Base-by-base conservation (phyloP, 106 monocot genomes). In the Acanthochlamys bracteata region DNA sequence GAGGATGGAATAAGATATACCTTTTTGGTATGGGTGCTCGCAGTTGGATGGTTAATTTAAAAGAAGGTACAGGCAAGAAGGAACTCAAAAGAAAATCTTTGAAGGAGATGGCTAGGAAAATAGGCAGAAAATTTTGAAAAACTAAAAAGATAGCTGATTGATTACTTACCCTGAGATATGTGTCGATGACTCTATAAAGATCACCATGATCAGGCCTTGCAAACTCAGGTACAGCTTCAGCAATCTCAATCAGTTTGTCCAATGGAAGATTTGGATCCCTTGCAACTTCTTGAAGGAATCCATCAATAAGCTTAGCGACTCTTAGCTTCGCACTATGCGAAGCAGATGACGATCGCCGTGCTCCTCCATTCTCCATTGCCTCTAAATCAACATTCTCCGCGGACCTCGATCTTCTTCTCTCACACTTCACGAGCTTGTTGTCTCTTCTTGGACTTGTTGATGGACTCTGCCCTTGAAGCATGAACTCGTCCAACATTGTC, bases 81-180 rank as follows among this genome's bases (percentile, higher is more conserved):
- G 8, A 46, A 14, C 45, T 46, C 14, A 46, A 10, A 46, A 10
- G 45, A 46, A 46, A 46, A 46, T 46, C 45, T 14, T 46, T 46
- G 45, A 46, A 46, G 8, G 45, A 46, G 11, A 46, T 8, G 14
- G 45, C 14, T 10, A 46, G 8, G 14, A 46, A 46, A 8, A 46
- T 10, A 46, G 14, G 45, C n/a, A n/a, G 14, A 46, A 46, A 46
- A 46, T 46, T 46, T 8, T 46, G 45, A 8, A 46, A 46, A n/a
- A n/a, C 43, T 43, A 43, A 43, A 7, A 43, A 43, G 43, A 20
- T 20, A 40, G n/a, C n/a, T n/a, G n/a, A n/a, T n/a, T n/a, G n/a
- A n/a, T n/a, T n/a, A n/a, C n/a, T 80, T 72, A 93, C 93, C 89
- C 71, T 75, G 73, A 93, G 86, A 51, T 86, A 93, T 10, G 41